Evolutionary conservation across 2,329 filamentous ascomycete species (phyloP).

Genomic region (Aspergillus tanneri): DNA sequence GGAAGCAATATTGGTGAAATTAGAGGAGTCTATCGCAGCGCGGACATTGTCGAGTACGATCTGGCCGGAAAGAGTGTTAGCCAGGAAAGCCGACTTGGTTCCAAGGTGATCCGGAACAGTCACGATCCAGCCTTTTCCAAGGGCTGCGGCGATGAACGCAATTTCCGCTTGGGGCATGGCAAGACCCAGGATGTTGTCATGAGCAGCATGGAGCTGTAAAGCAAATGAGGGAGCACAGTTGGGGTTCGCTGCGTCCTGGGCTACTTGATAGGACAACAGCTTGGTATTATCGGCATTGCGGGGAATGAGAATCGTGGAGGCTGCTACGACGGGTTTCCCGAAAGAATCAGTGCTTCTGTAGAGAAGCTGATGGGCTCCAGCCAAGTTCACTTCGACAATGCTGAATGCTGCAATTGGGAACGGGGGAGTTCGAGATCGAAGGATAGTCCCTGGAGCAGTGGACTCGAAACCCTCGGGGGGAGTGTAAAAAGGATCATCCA

Average conservation of each 20-base stretch:
- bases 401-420: conserved; percentile 25
- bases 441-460: conserved; percentile 26
- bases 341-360: conserved; percentile 43
- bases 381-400: conserved; percentile 23
- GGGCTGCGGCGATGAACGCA: conserved; percentile 35
- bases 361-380: conserved; percentile 37
- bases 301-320: conserved; percentile 43
- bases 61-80: conserved; percentile 45
- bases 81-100: conserved; percentile 44
- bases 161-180: conserved; percentile 37
- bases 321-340: conserved; percentile 38
- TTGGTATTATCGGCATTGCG: conserved; percentile 30
- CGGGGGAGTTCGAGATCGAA: conserved; percentile 26
- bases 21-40: conserved; percentile 35
- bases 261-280: conserved; percentile 46
- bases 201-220: conserved; percentile 39
- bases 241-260: conserved; percentile 29
- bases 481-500: conserved; percentile 31
- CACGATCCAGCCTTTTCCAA: conserved; percentile 50
- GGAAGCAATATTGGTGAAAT: conserved; percentile 32
- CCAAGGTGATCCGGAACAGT: conserved; percentile 51
- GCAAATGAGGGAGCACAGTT: conserved; percentile 31
- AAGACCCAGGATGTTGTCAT: conserved; percentile 35
- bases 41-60: conserved; percentile 47
- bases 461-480: conserved; percentile 30